phyloP scores from a whole-genome alignment of 768 basidiomycete species.

The Mycena galericulata region DNA sequence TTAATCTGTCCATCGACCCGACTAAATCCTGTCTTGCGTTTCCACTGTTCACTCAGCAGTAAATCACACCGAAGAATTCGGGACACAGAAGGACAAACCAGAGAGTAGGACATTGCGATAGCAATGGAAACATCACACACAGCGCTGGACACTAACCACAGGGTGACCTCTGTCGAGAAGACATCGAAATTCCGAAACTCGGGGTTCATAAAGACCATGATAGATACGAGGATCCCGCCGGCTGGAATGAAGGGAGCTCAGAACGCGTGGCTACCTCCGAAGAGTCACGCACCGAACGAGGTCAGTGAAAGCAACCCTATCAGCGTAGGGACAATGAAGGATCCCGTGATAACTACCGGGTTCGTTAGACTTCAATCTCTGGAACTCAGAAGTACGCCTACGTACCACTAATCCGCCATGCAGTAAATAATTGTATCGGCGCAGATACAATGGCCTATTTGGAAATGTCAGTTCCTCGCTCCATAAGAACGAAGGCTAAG shows the following conservation, averaged over 20 bases:
- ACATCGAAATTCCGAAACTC: conserved; percentile 5
- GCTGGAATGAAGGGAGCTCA: background rate
- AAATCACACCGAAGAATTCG: background rate
- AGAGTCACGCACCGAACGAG: conserved; percentile 16
- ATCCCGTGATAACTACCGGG: conserved; percentile 18
- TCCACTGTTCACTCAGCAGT: background rate
- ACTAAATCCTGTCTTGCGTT: conserved; percentile 9
- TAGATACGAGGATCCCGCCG: conserved; percentile 8
- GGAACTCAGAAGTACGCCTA: background rate
- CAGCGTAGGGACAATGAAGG: background rate
- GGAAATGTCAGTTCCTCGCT: background rate
- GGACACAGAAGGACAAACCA: conserved; percentile 1
- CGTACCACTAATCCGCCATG: conserved; percentile 26
- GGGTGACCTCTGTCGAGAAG: background rate
- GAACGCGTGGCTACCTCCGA: no score
- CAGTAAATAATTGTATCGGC: conserved; percentile 29
- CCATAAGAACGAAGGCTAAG: background rate
- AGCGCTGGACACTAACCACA: conserved; percentile 25
- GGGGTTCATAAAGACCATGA: background rate
- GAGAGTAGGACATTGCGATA: conserved; percentile 9
- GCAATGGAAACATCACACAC: conserved; percentile 26
- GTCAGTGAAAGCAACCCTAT: conserved; percentile 18
- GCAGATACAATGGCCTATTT: conserved; percentile 15
- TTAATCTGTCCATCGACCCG: conserved; percentile 24
- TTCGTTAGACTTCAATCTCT: background rate